Evolutionary conservation across 1,139 yeast genomes (phyloP).

Genomic region (Pichia sp.): DNA sequence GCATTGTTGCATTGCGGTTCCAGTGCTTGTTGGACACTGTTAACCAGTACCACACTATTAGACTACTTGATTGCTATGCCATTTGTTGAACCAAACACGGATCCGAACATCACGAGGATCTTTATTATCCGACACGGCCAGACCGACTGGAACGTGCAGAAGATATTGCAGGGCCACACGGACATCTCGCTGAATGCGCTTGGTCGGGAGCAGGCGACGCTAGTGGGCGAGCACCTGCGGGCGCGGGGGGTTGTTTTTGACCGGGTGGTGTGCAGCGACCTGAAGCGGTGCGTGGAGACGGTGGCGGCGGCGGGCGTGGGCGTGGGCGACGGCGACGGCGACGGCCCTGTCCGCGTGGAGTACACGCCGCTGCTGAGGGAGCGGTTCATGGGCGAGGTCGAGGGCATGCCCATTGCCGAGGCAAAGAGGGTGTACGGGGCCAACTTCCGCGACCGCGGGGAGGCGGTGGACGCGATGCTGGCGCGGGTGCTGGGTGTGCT

Average conservation of each 20-base stretch:
- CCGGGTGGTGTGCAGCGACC: background rate
- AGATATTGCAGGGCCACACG: constrained; percentile 69
- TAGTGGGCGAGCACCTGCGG: constrained; percentile 32
- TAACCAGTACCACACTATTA: too few species aligned
- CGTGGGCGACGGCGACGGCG: background rate
- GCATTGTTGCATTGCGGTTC: too few species aligned
- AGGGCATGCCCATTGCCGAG: constrained; percentile 65
- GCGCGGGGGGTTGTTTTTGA: constrained; percentile 3
- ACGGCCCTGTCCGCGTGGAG: too few species aligned
- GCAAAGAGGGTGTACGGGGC: constrained; percentile 50
- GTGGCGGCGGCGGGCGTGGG: background rate
- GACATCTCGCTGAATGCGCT: constrained; percentile 53
- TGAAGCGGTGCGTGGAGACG: constrained; percentile 1
- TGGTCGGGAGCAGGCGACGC: constrained; percentile 52
- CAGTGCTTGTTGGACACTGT: too few species aligned
- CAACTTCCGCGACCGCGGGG: constrained; percentile 48
- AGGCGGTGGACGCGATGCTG: constrained; percentile 40
- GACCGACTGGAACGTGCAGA: constrained; percentile 60
- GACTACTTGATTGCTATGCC: too few species aligned
- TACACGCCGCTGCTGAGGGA: too few species aligned
- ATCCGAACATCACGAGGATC: constrained; percentile 40
- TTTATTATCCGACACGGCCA: constrained; percentile 76
- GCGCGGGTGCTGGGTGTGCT: constrained; percentile 47
- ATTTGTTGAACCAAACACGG: constrained; percentile 27
- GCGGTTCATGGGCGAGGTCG: constrained; percentile 71